Percentiles rank a stretch among this genome's conserved stretches.
Evolutionary conservation across 106 monocot genomes (phyloP).

Genomic region (Apostasia ramifera): DNA sequence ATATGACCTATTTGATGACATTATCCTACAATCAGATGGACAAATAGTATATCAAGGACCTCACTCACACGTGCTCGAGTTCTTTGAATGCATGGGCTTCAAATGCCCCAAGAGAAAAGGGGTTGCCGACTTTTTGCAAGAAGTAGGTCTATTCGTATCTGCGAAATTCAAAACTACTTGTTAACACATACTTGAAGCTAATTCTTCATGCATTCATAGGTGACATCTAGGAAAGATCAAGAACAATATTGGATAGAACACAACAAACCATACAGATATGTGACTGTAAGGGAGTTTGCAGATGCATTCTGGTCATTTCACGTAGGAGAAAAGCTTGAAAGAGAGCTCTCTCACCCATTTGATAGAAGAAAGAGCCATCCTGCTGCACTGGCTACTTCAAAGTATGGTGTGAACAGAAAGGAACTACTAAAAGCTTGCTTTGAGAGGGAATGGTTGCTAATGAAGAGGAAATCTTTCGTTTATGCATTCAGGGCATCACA

Average conservation of each 20-base stretch:
- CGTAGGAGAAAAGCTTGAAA: constrained; percentile 18
- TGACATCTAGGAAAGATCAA: constrained; percentile 53
- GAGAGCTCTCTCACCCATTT: constrained; percentile 27
- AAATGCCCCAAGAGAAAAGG: constrained; percentile 1
- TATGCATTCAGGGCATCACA: constrained; percentile 37
- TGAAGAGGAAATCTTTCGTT: constrained; percentile 55
- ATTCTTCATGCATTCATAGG: constrained; percentile 13
- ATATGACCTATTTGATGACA: constrained; percentile 46
- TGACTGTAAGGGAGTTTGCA: constrained; percentile 36
- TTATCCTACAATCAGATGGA: constrained; percentile 50
- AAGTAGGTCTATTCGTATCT: background rate
- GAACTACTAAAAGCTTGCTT: constrained; percentile 34
- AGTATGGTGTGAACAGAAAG: constrained; percentile 26
- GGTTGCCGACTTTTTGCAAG: constrained; percentile 5
- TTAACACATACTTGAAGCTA: too few species aligned
- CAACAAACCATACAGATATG: constrained; percentile 35
- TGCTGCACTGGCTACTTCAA: constrained; percentile 36
- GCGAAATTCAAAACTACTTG: too few species aligned
- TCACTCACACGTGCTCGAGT: background rate
- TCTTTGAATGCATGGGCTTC: background rate
- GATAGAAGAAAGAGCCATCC: constrained; percentile 43
- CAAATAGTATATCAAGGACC: constrained; percentile 2
- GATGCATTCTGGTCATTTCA: constrained; percentile 36
- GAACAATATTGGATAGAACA: constrained; percentile 35
- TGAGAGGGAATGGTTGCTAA: constrained; percentile 34